Percentiles rank a stretch among this genome's conserved stretches.
These are phyloP conservation scores for Aristolochia californica DNA, from an alignment of 164 flowering plant species.

Conservation along the genomic window DNA sequence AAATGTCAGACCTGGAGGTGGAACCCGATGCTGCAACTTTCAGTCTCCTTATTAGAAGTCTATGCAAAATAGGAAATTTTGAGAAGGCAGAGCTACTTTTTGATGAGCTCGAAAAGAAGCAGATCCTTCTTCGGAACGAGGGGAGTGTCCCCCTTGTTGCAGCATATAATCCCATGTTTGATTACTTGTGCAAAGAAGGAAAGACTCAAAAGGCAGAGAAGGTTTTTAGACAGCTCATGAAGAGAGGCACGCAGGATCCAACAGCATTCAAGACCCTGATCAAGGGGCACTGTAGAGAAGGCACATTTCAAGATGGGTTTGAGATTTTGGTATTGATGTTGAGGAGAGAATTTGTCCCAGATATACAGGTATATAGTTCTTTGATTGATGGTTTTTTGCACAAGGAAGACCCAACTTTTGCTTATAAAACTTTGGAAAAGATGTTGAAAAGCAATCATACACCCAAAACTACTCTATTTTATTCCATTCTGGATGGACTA, in stretches of 20 bases:
- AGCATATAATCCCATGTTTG: slow-evolving; percentile 54
- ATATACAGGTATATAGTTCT: slow-evolving; percentile 37
- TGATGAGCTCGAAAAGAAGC: slow-evolving; percentile 46
- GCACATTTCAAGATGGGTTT: slow-evolving; percentile 18
- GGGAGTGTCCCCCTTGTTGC: slow-evolving; percentile 46
- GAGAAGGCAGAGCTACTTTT: slow-evolving; percentile 50
- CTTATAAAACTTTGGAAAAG: slow-evolving; percentile 46
- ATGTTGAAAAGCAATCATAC: slow-evolving; percentile 59
- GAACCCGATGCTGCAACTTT: slow-evolving; percentile 66
- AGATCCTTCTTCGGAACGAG: slow-evolving; percentile 29
- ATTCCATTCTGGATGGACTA: slow-evolving; percentile 29
- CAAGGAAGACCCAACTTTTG: slow-evolving; percentile 37
- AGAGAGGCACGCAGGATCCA: slow-evolving; percentile 69
- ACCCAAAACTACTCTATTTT: slow-evolving; percentile 44
- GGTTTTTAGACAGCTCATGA: slow-evolving; percentile 57
- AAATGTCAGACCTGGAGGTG: slow-evolving; percentile 38
- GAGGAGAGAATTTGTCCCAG: slow-evolving; percentile 57
- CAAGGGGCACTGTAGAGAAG: slow-evolving; percentile 74
- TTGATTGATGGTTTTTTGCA: slow-evolving; percentile 48
- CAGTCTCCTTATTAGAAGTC: slow-evolving; percentile 50
- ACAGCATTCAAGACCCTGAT: slow-evolving; percentile 50
- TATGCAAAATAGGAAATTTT: slow-evolving; percentile 39
- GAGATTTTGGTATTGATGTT: slow-evolving; percentile 50
- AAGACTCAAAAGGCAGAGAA: slow-evolving; percentile 54
- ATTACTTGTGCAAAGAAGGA: slow-evolving; percentile 48